Evolutionary conservation across 2,329 filamentous ascomycete species (phyloP), one percentile per base, ranked within the genome.

Genomic region (Hypomyces rosellus): DNA sequence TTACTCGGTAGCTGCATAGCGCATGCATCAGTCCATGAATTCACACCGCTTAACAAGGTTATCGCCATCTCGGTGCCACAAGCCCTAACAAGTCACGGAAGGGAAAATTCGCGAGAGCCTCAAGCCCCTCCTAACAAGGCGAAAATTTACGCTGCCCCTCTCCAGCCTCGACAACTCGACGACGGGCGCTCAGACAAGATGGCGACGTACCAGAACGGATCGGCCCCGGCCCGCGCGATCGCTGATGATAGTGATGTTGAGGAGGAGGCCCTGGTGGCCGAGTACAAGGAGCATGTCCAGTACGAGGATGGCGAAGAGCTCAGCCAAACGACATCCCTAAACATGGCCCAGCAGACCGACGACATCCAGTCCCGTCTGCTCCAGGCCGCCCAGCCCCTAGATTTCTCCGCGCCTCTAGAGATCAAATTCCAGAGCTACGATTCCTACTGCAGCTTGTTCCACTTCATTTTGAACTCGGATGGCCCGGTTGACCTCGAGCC

Each of bases 351-450:
- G 65, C 87, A 89, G 71, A 78, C 83, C 66, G 89, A 95, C 71
- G 93, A 97, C 67, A 89, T 99, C 64, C 91, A 97, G 75, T 86
- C 89, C 56, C 88, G 93, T 69, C 80, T 99, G 57, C 85, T 85
- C 58, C 89, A 91, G 59, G 93, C 93, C 53, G 93, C 93, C 57
- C 92, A 93, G 65, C 93, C 93, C 46, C 80, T 99, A 59, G 93
- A 99, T 69, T 97, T 95, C 72, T 90, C 93, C 66, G 93, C 93
- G 44, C 89, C 91, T 34, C 81, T 99, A 50, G 93, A 97, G 73
- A 88, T 89, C 70, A 97, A 97, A 76, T 96, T 97, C 76, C 86
- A 89, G 71, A 96, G 91, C 76, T 99, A 99, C 79, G 93, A 99
- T 76, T 89, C 89, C 69, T 99, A 99, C 81, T 99, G 93, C 85